These are phyloP conservation scores for Cucurbita maxima DNA, from an alignment of 306 rosid species.

Conservation along the genomic window DNA sequence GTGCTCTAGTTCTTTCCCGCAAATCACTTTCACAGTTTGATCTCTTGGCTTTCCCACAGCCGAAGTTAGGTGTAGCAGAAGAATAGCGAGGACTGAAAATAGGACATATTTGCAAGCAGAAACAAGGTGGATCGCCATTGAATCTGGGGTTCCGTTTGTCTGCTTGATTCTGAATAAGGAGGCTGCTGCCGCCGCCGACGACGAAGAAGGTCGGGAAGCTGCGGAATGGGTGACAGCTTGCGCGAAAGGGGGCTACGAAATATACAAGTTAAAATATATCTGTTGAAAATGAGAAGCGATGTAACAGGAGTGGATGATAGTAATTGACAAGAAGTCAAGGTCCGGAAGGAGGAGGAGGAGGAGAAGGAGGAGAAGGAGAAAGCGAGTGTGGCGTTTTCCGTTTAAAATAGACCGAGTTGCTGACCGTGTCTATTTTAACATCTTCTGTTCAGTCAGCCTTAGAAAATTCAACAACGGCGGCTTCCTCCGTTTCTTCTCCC, in stretches of 20 bases:
- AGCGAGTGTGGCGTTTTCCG: not conserved
- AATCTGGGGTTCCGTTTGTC: not conserved
- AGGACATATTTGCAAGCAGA: not conserved
- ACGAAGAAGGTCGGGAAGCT: not conserved
- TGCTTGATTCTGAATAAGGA: not conserved
- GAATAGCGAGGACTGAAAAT: conserved; percentile 15
- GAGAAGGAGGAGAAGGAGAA: not conserved
- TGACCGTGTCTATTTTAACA: not conserved
- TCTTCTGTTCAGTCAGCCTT: not conserved
- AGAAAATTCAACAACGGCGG: not conserved
- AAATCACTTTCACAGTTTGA: conserved; percentile 28
- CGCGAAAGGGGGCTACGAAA: not conserved
- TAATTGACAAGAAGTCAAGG: not conserved
- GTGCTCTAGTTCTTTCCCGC: conserved; percentile 44
- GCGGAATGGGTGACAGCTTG: not conserved
- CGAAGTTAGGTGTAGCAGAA: conserved; percentile 14
- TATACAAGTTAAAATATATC: not conserved
- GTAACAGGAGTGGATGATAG: not conserved
- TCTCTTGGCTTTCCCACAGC: conserved; percentile 56
- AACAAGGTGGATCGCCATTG: not conserved
- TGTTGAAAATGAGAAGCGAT: not conserved
- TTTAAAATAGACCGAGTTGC: not conserved
- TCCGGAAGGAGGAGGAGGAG: not conserved
- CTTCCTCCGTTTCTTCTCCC: not conserved
- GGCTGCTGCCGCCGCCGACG: not conserved